A percentile compares a stretch with the other conserved stretches of the same genome.
These are phyloP conservation scores for Trichophyton simii DNA, from an alignment of 2,329 filamentous ascomycete species.

Conservation along the genomic window DNA sequence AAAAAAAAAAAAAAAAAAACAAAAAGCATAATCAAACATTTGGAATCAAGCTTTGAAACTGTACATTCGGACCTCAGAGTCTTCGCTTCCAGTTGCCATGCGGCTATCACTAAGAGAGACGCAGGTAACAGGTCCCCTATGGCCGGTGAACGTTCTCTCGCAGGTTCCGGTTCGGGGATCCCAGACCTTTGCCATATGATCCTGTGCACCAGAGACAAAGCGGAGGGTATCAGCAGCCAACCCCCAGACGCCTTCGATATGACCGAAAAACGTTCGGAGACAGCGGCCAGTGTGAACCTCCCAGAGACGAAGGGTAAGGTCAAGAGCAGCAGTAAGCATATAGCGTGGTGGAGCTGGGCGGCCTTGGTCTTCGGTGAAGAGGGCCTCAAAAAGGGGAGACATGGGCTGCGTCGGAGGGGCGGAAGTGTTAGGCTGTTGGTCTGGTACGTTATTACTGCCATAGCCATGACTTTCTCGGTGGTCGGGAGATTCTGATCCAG, in stretches of 20 bases:
- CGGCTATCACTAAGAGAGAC: constrained; percentile 80
- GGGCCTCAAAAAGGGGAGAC: constrained; percentile 21
- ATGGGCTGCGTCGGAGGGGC: constrained; percentile 16
- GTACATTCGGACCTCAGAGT: constrained; percentile 73
- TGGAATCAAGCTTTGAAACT: constrained; percentile 8
- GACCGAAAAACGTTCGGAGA: constrained; percentile 87
- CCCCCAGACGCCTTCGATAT: constrained; percentile 92
- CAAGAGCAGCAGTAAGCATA: constrained; percentile 84
- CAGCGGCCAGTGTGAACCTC: constrained; percentile 71
- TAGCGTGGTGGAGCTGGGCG: constrained; percentile 72
- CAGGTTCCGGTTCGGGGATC: constrained; percentile 83
- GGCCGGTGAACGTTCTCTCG: constrained; percentile 82
- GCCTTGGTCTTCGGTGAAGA: constrained; percentile 45
- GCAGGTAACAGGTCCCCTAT: constrained; percentile 83
- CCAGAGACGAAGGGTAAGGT: constrained; percentile 87
- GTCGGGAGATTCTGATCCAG: constrained; percentile 9
- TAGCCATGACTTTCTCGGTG: not conserved
- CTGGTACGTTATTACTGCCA: constrained; percentile 16
- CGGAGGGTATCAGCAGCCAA: constrained; percentile 78
- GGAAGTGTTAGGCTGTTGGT: constrained; percentile 10
- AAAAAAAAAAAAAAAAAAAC: not conserved
- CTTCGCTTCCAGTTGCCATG: constrained; percentile 85
- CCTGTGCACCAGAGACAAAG: constrained; percentile 79
- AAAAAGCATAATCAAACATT: not conserved
- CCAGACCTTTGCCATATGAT: constrained; percentile 93